Percentiles rank a stretch among this genome's conserved stretches.
phyloP scores from a whole-genome alignment of 2,329 filamentous ascomycete genomes.

The Cytospora piceicola region DNA sequence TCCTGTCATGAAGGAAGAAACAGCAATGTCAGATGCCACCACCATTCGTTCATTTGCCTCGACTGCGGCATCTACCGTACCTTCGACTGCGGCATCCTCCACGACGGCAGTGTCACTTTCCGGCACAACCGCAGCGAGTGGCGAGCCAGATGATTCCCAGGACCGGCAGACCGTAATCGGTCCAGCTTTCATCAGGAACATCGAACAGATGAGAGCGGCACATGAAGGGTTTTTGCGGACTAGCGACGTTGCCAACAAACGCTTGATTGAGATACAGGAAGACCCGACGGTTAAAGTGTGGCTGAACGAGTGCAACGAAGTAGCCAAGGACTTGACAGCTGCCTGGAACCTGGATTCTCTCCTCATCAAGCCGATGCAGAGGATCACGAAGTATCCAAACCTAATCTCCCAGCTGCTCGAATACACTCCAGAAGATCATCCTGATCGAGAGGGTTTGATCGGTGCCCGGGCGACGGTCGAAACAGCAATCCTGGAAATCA shows the following conservation, averaged over 20 bases:
- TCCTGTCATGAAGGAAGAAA: conserved; percentile 41
- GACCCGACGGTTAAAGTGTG: conserved; percentile 74
- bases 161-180: conserved; percentile 59
- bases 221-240: conserved; percentile 67
- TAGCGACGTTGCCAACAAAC: conserved; percentile 65
- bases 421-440: conserved; percentile 79
- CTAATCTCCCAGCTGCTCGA: conserved; percentile 80
- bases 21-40: conserved; percentile 38
- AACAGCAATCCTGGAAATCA: conserved; percentile 80
- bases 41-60: conserved; percentile 44
- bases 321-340: conserved; percentile 87
- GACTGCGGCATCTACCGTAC: conserved; percentile 37
- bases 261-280: conserved; percentile 64
- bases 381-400: conserved; percentile 91
- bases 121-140: conserved; percentile 39
- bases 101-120: conserved; percentile 27
- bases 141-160: conserved; percentile 54
- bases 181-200: conserved; percentile 58
- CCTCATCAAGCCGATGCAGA: conserved; percentile 96
- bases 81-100: conserved; percentile 28
- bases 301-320: conserved; percentile 90
- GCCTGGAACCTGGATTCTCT: conserved; percentile 96
- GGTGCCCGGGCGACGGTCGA: conserved; percentile 58
- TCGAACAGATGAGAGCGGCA: conserved; percentile 62
- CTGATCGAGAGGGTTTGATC: conserved; percentile 71